Evolutionary conservation across 2,329 filamentous ascomycete genomes (phyloP).

Genomic region (Penicillium thymicola): DNA sequence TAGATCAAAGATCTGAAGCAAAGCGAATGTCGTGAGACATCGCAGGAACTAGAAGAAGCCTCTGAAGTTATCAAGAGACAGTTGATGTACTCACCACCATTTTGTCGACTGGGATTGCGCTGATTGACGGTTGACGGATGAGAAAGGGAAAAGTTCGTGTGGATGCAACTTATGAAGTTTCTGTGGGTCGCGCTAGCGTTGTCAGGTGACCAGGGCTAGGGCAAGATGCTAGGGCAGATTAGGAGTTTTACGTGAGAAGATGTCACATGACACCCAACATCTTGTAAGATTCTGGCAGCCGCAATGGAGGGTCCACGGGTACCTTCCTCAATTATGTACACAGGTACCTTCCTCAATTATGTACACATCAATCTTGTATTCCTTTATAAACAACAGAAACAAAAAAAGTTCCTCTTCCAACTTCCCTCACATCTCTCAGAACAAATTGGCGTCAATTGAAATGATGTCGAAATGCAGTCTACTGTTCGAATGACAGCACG

Average conservation of each 20-base stretch:
- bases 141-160: constrained; percentile 27
- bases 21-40: constrained; percentile 25
- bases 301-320: not conserved
- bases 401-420: rapidly evolving
- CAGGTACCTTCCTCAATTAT: not conserved
- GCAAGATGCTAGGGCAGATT: not conserved
- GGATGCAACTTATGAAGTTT: constrained; percentile 25
- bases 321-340: not conserved
- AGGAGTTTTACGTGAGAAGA: not conserved
- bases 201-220: constrained; percentile 27
- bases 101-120: constrained; percentile 52
- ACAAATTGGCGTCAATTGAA: too few relatives aligned
- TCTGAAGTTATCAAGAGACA: constrained; percentile 35
- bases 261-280: not conserved
- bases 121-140: constrained; percentile 46
- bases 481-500: not conserved
- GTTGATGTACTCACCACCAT: constrained; percentile 59
- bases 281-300: not conserved
- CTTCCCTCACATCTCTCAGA: too few relatives aligned
- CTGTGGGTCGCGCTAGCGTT: constrained; percentile 36
- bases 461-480: not conserved
- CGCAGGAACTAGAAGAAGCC: constrained; percentile 23
- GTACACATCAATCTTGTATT: not conserved
- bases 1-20: constrained; percentile 31
- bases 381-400: not conserved